A percentile compares a stretch with the other conserved stretches of the same genome.
Evolutionary conservation across 2,329 filamentous ascomycete genomes (phyloP).

Genomic region (Juglanconis oblonga): DNA sequence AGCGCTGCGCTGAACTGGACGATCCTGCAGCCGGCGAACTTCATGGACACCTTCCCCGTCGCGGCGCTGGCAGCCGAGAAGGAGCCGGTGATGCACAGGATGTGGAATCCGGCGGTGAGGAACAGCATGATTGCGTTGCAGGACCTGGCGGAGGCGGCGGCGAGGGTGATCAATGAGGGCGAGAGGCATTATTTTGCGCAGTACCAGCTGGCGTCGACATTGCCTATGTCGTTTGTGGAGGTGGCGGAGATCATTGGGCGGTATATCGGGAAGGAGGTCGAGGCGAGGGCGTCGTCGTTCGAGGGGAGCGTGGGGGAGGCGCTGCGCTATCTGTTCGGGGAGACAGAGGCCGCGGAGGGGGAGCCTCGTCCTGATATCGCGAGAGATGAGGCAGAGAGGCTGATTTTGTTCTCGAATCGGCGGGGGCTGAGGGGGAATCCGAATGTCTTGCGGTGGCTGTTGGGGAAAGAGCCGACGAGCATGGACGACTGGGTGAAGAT

Average conservation of each 20-base stretch:
- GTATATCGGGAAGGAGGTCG: not conserved
- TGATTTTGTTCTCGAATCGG: too few relatives aligned
- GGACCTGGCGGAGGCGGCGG: conserved; percentile 21
- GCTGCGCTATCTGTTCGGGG: not conserved
- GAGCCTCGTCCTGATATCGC: conserved; percentile 15
- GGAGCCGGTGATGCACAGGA: not conserved
- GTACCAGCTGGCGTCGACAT: conserved; percentile 20
- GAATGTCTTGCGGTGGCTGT: conserved; percentile 24
- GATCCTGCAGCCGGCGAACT: conserved; percentile 32
- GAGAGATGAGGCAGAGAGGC: conserved; percentile 19
- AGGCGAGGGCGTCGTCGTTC: not conserved
- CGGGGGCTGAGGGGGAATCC: conserved; percentile 20
- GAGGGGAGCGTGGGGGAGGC: not conserved
- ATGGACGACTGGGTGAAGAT: conserved; percentile 9
- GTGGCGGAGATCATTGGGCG: conserved; percentile 9
- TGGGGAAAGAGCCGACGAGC: conserved; percentile 22
- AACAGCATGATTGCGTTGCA: conserved; percentile 16
- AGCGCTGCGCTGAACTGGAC: conserved; percentile 29
- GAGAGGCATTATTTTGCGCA: conserved; percentile 21
- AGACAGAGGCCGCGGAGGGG: not conserved
- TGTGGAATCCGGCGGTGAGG: conserved; percentile 14
- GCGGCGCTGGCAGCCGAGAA: not conserved
- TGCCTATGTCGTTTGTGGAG: conserved; percentile 13
- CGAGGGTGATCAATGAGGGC: conserved; percentile 18
- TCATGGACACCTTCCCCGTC: conserved; percentile 29